Base-by-base conservation (phyloP, 129 eudicot species). In the Flaveria brownii region DNA sequence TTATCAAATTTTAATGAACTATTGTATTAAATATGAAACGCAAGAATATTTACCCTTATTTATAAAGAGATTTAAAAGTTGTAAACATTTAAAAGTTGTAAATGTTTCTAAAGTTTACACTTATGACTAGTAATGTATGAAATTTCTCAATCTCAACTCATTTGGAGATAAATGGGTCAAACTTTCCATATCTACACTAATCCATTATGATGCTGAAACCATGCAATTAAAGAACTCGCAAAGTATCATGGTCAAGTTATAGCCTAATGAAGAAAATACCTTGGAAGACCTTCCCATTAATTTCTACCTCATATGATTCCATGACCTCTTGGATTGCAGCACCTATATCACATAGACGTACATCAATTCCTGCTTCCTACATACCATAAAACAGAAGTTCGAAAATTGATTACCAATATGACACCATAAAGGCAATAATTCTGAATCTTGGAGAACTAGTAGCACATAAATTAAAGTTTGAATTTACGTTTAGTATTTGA, bases 321-420 rank as follows among this genome's bases (percentile, higher is more conserved):
- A 95, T 95, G 77, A 95, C 99, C 82, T 95, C 99, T 91, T 95
- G 99, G 28, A 95, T 91, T 60, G 99, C 99, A 82, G 99, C 97
- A 82, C 99, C 99, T 77, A 95, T 82, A 87, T 95, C 97, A 50
- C 97, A 83, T 63, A 95, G 87, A 25, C 99, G 97, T 51, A 91
- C 99, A 85, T 95, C 99, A 57, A 95, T 91, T 60, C 99, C 99
- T 18, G 97, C 87, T 86, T 95, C 99, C 99, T 95, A 54, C 51
- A 82, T 70, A 69, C 14, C 70, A 79, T 46, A 70, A 15, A 77
- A 39, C 30, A 16, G 22, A 59, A 42, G 10, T 57, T 52, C 56
- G 30, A 56, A 23, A 42, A 17, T 20, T 55, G 46, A 78, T 39
- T 76, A 36, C 60, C 33, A 25, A 15, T 41, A 36, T 61, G 65